Evolutionary conservation across 768 basidiomycete genomes (phyloP).

Genomic region (Mycena rebaudengoi): DNA sequence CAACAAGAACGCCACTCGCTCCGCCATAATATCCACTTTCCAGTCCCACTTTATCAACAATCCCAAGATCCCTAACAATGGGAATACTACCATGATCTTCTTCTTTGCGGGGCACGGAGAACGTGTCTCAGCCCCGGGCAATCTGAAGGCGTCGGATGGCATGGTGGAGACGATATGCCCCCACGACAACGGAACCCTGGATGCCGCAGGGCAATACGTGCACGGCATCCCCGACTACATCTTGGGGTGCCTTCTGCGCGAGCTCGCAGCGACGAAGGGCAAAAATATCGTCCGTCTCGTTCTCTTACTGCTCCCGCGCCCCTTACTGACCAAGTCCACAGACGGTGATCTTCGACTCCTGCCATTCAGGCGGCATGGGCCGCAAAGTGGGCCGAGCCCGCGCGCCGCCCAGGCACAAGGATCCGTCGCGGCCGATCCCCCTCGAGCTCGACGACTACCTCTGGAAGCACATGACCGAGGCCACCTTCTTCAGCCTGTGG

Average conservation of each 20-base stretch:
- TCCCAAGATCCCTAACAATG: not conserved
- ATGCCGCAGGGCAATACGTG: not conserved
- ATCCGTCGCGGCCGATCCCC: not conserved
- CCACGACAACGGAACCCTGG: slow-evolving; percentile 2
- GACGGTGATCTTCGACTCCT: slow-evolving; percentile 9
- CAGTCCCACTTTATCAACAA: slow-evolving; percentile 4
- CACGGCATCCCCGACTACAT: slow-evolving; percentile 15
- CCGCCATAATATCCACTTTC: slow-evolving; percentile 4
- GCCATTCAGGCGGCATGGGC: slow-evolving; percentile 3
- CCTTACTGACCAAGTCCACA: not conserved
- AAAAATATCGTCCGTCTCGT: slow-evolving; percentile 7
- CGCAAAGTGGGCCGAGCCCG: not conserved
- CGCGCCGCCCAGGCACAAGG: not conserved
- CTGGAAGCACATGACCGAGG: not conserved
- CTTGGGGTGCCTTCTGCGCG: slow-evolving; percentile 5
- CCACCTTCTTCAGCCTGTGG: not conserved
- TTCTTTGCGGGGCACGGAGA: slow-evolving; percentile 11
- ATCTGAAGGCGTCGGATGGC: not conserved
- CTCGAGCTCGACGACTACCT: not conserved
- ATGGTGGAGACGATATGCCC: slow-evolving; percentile 9
- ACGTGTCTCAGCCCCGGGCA: not conserved
- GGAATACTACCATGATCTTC: slow-evolving; percentile 11
- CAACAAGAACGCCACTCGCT: slow-evolving; percentile 4
- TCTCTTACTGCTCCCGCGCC: not conserved
- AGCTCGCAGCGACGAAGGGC: slow-evolving; percentile 15